Conservation (phyloP, 1,139 yeast species). For the Geotrichum phurueaensis region DNA sequence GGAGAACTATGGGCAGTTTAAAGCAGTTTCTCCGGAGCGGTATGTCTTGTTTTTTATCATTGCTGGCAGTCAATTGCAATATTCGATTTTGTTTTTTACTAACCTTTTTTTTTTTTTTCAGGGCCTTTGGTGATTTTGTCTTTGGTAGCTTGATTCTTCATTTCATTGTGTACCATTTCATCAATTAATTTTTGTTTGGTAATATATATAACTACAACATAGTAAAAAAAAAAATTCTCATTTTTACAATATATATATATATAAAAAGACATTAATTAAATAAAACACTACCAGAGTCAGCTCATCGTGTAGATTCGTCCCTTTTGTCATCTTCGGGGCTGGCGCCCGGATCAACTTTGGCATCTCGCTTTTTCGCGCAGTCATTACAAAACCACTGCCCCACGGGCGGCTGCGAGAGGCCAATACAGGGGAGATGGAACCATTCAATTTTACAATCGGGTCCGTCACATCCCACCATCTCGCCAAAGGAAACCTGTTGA, state of each 20-base stretch:
- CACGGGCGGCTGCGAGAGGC: conserved; percentile 81
- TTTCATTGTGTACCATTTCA: conserved; percentile 84
- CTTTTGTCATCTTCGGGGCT: background rate
- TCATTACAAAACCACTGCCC: conserved; percentile 98
- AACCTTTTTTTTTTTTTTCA: background rate
- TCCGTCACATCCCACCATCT: conserved; percentile 98
- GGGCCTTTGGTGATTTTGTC: conserved; percentile 79
- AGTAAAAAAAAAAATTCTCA: too few species aligned
- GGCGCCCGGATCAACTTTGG: background rate
- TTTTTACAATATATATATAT: too few species aligned
- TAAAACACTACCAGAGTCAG: background rate
- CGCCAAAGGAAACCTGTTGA: conserved; percentile 94
- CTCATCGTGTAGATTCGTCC: background rate
- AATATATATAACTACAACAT: too few species aligned
- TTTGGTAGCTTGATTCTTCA: conserved; percentile 85
- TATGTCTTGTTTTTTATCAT: conserved; percentile 15
- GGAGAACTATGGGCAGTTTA: conserved; percentile 42
- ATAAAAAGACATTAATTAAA: too few species aligned
- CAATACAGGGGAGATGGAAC: conserved; percentile 96
- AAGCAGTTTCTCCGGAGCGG: conserved; percentile 56
- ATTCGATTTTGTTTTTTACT: background rate
- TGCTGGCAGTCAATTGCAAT: background rate
- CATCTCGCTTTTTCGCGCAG: conserved; percentile 41
- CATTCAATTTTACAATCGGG: conserved; percentile 89
- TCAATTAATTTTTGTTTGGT: conserved; percentile 46